These are phyloP conservation scores for Tylopilus sp. DNA, from an alignment of 1,284 basidiomycete genomes.

Conservation along the genomic window DNA sequence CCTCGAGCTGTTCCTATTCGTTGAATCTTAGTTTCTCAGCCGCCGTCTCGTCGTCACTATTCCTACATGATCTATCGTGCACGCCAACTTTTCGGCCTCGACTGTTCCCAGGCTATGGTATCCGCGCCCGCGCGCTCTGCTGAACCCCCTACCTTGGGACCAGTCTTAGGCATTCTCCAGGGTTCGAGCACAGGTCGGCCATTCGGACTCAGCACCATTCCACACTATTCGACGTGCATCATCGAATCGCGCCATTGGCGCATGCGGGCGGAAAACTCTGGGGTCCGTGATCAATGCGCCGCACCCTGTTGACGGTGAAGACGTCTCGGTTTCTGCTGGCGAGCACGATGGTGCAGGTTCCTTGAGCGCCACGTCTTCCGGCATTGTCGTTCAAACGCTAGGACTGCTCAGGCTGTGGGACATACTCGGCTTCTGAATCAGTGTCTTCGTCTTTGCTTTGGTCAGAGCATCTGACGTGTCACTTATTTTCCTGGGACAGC, in stretches of 20 bases:
- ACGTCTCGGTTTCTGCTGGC: not conserved
- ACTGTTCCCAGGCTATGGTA: not conserved
- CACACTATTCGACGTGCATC: slow-evolving; percentile 2
- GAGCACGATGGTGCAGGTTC: not conserved
- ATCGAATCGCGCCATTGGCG: slow-evolving; percentile 8
- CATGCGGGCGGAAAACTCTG: slow-evolving; percentile 5
- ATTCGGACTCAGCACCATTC: slow-evolving; percentile 11
- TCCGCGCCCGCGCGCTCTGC: not conserved
- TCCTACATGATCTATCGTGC: not conserved
- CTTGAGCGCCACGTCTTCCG: not conserved
- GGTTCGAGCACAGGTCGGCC: not conserved
- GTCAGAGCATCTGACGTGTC: not conserved
- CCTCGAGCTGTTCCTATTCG: slow-evolving; percentile 10
- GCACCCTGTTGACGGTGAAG: not conserved
- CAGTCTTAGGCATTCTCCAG: not conserved
- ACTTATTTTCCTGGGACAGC: not conserved
- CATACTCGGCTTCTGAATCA: not conserved
- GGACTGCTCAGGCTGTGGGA: not conserved
- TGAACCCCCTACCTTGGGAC: not conserved
- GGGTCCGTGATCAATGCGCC: slow-evolving; percentile 8
- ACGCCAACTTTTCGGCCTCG: not conserved
- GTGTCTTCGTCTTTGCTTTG: not conserved
- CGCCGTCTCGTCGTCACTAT: not conserved
- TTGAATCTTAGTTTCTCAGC: not conserved
- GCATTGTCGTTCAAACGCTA: not conserved